Base-by-base conservation (phyloP, 768 basidiomycete genomes). In the Kwoniella bestiolae region DNA sequence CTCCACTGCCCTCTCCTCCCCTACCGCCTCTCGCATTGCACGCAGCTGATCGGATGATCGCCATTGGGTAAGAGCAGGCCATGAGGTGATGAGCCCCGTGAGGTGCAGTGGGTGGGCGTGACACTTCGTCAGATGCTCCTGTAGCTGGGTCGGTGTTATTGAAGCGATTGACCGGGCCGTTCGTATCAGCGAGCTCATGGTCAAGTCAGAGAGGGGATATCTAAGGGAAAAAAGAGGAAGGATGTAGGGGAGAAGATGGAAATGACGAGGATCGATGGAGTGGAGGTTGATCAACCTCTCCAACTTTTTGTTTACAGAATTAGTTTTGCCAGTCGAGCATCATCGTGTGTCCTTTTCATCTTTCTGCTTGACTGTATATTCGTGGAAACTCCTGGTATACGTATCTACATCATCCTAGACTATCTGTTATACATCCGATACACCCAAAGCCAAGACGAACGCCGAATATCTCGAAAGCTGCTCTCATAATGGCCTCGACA, bases 1-100 rank as follows among this genome's bases (percentile, higher is more conserved):
- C n/a, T 76, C 79, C 3, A 78, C 73, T 16, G 64, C 52, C n/a
- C 55, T 60, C 25, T 78, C 46, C 28, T 69, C 68, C 8, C 70
- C 70, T 5, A 78, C 59, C 1, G 26, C 59, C 3, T 70, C 53
- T 16, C 70, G 38, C 14, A 72, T 34, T 9, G 23, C 52, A 16
- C 21, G 18, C 29, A 78, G 55, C 29, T 38, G 38, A 50, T 72
- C 65, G 21, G 50, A 45, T 9, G 71, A 23, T 11, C 28, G 53
- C 76, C 76, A 78, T 45, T 21, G 28, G 3, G 18, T 25, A 26
- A 71, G 29, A 18, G 73, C 76, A 3, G 66, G 68, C 72, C 73
- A 77, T 29, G 34, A 21, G 11, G 56, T 38, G 23, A 68, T 58
- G 44, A 77, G 67, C n/a, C 59, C 59, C 4, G 65, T 60, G 8